Percentiles rank a stretch among this genome's conserved stretches.
These are phyloP conservation scores for Salvia hispanica DNA, from an alignment of 257 asterid genomes.

Conservation along the genomic window DNA sequence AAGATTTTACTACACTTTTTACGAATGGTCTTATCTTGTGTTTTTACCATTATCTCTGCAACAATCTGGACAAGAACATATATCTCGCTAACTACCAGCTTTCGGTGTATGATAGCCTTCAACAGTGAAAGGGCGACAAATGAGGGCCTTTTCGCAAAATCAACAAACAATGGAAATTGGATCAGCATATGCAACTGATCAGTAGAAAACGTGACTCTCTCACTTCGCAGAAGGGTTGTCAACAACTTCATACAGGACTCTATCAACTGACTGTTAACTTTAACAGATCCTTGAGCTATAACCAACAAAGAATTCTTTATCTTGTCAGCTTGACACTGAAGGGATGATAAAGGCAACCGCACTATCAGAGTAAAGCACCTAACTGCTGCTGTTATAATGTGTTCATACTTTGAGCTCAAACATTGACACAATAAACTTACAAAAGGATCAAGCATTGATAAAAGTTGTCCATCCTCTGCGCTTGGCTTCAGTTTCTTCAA, in stretches of 20 bases:
- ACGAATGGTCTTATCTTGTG: slow-evolving; percentile 80
- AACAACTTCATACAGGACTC: slow-evolving; percentile 83
- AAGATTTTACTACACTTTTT: slow-evolving; percentile 80
- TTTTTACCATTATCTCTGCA: slow-evolving; percentile 78
- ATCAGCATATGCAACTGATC: slow-evolving; percentile 79
- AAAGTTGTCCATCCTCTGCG: slow-evolving; percentile 47
- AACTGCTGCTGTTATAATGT: slow-evolving; percentile 63
- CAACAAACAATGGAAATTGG: slow-evolving; percentile 86
- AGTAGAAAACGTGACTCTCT: slow-evolving; percentile 67
- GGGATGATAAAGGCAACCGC: slow-evolving; percentile 76
- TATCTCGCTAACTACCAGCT: slow-evolving; percentile 78
- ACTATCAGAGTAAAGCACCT: slow-evolving; percentile 70
- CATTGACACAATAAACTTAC: slow-evolving; percentile 65
- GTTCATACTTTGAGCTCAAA: slow-evolving; percentile 76
- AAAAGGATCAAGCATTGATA: slow-evolving; percentile 76
- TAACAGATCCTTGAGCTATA: slow-evolving; percentile 75
- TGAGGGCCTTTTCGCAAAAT: slow-evolving; percentile 77
- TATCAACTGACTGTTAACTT: slow-evolving; percentile 59
- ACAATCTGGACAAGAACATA: slow-evolving; percentile 72
- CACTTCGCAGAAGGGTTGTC: slow-evolving; percentile 65
- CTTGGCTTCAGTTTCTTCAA: slow-evolving; percentile 63
- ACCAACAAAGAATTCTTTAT: slow-evolving; percentile 71
- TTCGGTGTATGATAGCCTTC: slow-evolving; percentile 75
- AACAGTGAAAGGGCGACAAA: slow-evolving; percentile 73
- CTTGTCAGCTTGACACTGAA: slow-evolving; percentile 65